phyloP scores from a whole-genome alignment of 73 alveolate genomes.

The Vitrella brassicaformis region DNA sequence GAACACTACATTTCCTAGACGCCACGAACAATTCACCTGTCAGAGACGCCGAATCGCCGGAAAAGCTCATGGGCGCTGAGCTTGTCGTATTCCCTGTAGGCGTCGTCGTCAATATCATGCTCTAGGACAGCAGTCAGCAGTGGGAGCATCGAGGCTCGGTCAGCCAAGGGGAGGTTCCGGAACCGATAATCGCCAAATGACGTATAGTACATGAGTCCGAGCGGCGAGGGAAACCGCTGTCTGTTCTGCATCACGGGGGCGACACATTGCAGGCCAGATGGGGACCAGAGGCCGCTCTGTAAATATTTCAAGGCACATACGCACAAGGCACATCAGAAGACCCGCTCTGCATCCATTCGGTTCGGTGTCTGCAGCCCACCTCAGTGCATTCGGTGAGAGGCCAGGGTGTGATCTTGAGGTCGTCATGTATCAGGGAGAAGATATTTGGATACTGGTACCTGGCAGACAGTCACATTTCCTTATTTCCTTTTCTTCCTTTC shows the following conservation, averaged over 20 bases:
- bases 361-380: no score
- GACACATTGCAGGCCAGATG: no score
- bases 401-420: background rate
- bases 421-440: background rate
- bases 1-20: background rate
- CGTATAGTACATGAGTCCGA: background rate
- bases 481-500: background rate
- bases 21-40: background rate
- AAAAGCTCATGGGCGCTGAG: background rate
- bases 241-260: background rate
- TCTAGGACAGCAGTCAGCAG: background rate
- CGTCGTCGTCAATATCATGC: background rate
- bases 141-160: background rate
- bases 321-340: no score
- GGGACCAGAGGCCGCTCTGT: no score
- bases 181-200: background rate
- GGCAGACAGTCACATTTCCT: background rate
- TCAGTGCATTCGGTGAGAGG: background rate
- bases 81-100: background rate
- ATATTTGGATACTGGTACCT: background rate
- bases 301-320: no score
- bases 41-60: background rate
- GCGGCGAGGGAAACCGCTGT: background rate
- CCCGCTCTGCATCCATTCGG: no score
- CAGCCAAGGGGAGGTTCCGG: background rate